These are phyloP conservation scores for Rhodotorula sphaerocarpa DNA, from an alignment of 768 basidiomycete species.

Conservation along the genomic window DNA sequence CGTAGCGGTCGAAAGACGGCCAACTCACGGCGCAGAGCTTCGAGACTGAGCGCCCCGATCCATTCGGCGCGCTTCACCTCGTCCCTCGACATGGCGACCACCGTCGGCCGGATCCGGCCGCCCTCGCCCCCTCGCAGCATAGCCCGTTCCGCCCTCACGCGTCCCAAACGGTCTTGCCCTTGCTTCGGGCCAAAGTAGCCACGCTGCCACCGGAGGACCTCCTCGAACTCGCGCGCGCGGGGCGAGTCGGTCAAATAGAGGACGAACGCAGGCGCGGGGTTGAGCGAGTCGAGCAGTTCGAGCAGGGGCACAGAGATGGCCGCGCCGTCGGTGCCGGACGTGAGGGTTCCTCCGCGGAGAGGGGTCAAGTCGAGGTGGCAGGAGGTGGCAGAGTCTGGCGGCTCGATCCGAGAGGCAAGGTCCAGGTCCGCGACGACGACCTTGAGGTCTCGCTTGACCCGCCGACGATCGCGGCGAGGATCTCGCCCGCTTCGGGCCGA, in stretches of 20 bases:
- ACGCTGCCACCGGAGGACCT: conserved; percentile 23
- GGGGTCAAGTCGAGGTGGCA: conserved; percentile 33
- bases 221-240: conserved; percentile 27
- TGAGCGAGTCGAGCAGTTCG: conserved; percentile 14
- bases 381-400: background rate
- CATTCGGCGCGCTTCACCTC: conserved; percentile 55
- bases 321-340: background rate
- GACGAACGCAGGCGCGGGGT: conserved; percentile 15
- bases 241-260: conserved; percentile 17
- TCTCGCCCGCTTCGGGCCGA: too few species aligned
- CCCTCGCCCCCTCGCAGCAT: conserved; percentile 3
- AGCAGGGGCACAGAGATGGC: conserved; percentile 20
- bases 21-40: conserved; percentile 55
- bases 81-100: conserved; percentile 29
- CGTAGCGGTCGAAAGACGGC: conserved; percentile 4
- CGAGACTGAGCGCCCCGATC: conserved; percentile 55
- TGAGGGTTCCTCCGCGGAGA: background rate
- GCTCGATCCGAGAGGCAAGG: background rate
- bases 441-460: conserved; percentile 6
- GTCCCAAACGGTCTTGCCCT: conserved; percentile 8
- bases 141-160: conserved; percentile 13
- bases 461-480: background rate
- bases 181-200: conserved; percentile 18
- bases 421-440: conserved; percentile 26
- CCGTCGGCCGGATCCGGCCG: conserved; percentile 9